Evolutionary conservation across 169 alveolate genomes (phyloP).

Genomic region (Eimeria acervulina): DNA sequence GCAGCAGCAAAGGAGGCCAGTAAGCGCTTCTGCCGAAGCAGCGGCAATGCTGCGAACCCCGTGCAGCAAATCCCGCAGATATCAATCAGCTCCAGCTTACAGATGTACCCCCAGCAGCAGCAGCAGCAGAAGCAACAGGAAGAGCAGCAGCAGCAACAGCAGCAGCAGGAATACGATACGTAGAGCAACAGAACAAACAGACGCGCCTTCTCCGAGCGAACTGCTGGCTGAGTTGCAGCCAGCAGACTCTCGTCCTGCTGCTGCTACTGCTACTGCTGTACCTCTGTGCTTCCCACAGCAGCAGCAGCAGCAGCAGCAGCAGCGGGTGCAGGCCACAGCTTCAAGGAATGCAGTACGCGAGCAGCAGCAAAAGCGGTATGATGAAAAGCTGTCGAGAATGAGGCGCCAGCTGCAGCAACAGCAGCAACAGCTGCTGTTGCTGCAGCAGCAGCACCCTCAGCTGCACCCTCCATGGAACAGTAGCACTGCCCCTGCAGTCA

Average conservation of each 20-base stretch:
- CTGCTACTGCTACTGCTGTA: slow-evolving; percentile 24
- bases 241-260: neutral
- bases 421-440: slow-evolving; percentile 37
- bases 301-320: slow-evolving; percentile 13
- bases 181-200: neutral
- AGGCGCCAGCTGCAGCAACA: slow-evolving; percentile 50
- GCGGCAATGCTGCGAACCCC: neutral
- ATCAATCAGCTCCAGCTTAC: slow-evolving; percentile 12
- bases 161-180: neutral
- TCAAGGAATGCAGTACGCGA: neutral
- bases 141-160: neutral
- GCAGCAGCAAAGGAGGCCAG: neutral
- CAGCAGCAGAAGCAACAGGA: slow-evolving; percentile 2
- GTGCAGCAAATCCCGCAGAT: neutral
- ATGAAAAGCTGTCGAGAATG: neutral
- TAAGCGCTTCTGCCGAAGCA: neutral
- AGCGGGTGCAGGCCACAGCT: neutral
- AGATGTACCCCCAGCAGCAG: neutral
- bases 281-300: neutral
- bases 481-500: slow-evolving; percentile 37
- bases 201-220: too few species aligned
- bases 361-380: slow-evolving; percentile 28
- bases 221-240: neutral
- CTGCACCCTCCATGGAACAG: slow-evolving; percentile 23
- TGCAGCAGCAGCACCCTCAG: too few species aligned